Evolutionary conservation across 1,139 yeast species (phyloP).

Genomic region (Nakaseomyces uthaithaninus): DNA sequence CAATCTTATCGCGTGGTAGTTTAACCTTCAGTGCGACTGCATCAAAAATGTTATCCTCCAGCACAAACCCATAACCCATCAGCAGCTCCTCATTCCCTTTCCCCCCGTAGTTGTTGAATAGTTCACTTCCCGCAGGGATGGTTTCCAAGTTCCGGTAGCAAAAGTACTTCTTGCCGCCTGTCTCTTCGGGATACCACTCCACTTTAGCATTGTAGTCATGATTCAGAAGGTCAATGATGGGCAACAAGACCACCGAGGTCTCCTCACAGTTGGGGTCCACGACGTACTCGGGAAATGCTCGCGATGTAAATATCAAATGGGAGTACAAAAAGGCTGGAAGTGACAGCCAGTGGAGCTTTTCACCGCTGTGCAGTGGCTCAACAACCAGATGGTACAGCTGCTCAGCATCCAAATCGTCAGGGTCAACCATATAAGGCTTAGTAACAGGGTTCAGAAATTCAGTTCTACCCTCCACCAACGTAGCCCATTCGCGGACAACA

Average conservation of each 20-base stretch:
- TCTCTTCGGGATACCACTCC: conserved; percentile 45
- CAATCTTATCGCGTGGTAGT: conserved; percentile 34
- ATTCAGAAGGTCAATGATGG: conserved; percentile 69
- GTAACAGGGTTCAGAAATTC: conserved; percentile 6
- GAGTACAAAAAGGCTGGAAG: conserved; percentile 71
- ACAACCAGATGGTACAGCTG: conserved; percentile 11
- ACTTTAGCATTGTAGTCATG: conserved; percentile 57
- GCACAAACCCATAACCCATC: conserved; percentile 57
- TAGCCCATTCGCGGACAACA: conserved; percentile 31
- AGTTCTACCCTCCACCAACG: conserved; percentile 8
- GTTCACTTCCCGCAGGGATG: conserved; percentile 37
- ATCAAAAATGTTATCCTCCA: conserved; percentile 55
- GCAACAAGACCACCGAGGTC: conserved; percentile 54
- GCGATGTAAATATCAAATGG: conserved; percentile 56
- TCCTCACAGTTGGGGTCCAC: conserved; percentile 25
- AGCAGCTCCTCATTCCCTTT: conserved; percentile 71
- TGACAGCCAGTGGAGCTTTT: conserved; percentile 43
- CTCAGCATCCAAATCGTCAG: conserved; percentile 10
- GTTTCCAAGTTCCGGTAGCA: conserved; percentile 20
- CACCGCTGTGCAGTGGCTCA: not conserved
- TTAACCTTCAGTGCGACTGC: conserved; percentile 50
- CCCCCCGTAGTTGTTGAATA: conserved; percentile 77
- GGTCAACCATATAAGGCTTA: conserved; percentile 9
- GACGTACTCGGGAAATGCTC: conserved; percentile 69
- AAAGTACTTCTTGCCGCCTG: conserved; percentile 14